These are phyloP conservation scores for Thelephora aurantiotincta DNA, from an alignment of 768 basidiomycete species.

Conservation along the genomic window DNA sequence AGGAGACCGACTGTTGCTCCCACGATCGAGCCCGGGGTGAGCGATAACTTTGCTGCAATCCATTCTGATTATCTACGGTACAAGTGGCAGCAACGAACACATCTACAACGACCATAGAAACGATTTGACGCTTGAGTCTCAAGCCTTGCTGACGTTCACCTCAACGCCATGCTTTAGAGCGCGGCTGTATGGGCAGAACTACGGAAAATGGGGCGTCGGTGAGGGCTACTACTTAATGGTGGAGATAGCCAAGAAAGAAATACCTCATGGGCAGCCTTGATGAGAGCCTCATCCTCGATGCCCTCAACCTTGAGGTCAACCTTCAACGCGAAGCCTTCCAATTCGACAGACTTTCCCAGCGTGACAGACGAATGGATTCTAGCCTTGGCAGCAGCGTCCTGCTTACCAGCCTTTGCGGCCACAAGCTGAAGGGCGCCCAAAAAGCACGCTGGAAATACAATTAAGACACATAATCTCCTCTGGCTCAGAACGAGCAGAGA, in stretches of 20 bases:
- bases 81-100: too few species aligned
- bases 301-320: slow-evolving; percentile 64
- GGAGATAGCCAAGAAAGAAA: slow-evolving; percentile 2
- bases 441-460: slow-evolving; percentile 40
- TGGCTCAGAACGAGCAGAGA: neutral
- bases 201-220: neutral
- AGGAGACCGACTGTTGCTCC: too few species aligned
- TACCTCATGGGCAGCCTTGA: slow-evolving; percentile 60
- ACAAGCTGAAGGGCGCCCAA: slow-evolving; percentile 54
- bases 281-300: slow-evolving; percentile 46
- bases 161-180: slow-evolving; percentile 40
- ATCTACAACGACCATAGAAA: too few species aligned
- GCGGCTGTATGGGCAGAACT: slow-evolving; percentile 63
- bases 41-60: neutral
- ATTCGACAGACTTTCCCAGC: slow-evolving; percentile 43
- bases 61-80: neutral
- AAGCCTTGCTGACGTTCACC: slow-evolving; percentile 42
- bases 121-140: neutral
- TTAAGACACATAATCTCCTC: neutral
- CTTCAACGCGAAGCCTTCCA: slow-evolving; percentile 48
- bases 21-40: neutral
- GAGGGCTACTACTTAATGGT: neutral
- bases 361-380: slow-evolving; percentile 49
- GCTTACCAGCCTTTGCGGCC: slow-evolving; percentile 39
- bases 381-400: slow-evolving; percentile 39